Evolutionary conservation across 345 rosid species (phyloP), one percentile per base, ranked within the genome.

Genomic region (Eucalyptus caleyi): DNA sequence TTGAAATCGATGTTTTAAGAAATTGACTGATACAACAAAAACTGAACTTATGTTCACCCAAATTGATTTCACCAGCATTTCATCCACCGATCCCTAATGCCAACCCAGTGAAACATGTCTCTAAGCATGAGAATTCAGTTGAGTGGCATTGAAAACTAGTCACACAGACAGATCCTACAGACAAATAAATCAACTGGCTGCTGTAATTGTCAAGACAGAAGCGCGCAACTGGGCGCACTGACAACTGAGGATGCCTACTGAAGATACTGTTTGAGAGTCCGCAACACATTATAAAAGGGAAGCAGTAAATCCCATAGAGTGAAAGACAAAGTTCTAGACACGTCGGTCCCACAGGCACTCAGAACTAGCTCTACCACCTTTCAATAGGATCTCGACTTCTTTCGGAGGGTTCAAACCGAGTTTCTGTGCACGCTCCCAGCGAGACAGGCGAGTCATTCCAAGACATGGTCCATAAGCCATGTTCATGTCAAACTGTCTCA

Each of bases 401-500:
- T 32, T 87, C 8, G 95, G 98, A 90, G 96, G 97, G 88, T 93
- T 94, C 86, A 95, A 87, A 56, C 98, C 96, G 21, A 96, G 92
- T 69, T 93, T 94, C 87, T 90, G 86, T 27, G 97, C 98, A 44
- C 96, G 97, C 88, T 96, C 96, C 97, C 95, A 97, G 7, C 97
- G 92, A 56, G 86, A 96, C 65, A 91, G 81, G 88, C 98, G 91
- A 49, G 93, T 91, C 94, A 97, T 95, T 72, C 99, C 97, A 69
- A 95, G 67, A 88, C 99, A 97, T 2, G 98, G 98, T 54, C 99
- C 99, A 67, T 94, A 96, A 3, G 95, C 93, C 93, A 95, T 95
- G 95, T 95, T 93, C 97, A 97, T 94, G 93, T 97, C 98, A 87
- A 97, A 97, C 59, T 95, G 95, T 94, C 94, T 94, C 59, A 95